These are phyloP conservation scores for Venturia nashicola DNA, from an alignment of 2,329 filamentous ascomycete species.

Conservation along the genomic window DNA sequence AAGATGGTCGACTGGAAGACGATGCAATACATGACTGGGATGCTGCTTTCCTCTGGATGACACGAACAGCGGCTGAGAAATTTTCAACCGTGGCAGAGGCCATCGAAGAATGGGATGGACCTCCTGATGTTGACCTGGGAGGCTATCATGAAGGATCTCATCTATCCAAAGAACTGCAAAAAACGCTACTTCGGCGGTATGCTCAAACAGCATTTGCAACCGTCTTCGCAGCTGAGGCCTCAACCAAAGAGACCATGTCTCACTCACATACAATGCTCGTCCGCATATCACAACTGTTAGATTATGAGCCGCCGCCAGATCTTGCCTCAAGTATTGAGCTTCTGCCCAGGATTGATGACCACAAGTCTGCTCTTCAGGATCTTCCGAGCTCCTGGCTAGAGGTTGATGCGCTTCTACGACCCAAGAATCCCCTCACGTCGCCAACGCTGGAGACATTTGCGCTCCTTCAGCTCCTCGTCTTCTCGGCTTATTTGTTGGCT, in stretches of 20 bases:
- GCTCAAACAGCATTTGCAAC: constrained; percentile 55
- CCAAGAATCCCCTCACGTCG: constrained; percentile 52
- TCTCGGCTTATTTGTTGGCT: constrained; percentile 32
- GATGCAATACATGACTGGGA: constrained; percentile 48
- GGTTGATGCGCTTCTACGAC: constrained; percentile 38
- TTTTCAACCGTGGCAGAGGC: constrained; percentile 52
- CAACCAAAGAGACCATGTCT: constrained; percentile 44
- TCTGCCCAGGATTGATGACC: constrained; percentile 29
- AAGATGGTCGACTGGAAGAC: constrained; percentile 13
- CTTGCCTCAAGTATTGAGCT: constrained; percentile 29
- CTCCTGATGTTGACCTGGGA: constrained; percentile 56
- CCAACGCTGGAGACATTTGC: constrained; percentile 44
- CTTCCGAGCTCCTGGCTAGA: constrained; percentile 23
- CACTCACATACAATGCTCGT: constrained; percentile 48
- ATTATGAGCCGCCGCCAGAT: constrained; percentile 44
- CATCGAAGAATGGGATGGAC: constrained; percentile 62
- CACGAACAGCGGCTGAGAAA: constrained; percentile 43
- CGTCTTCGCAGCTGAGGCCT: constrained; percentile 53
- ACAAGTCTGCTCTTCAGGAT: constrained; percentile 21
- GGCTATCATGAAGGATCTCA: constrained; percentile 41
- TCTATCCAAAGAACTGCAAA: constrained; percentile 48
- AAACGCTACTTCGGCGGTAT: constrained; percentile 50
- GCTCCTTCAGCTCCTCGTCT: constrained; percentile 50
- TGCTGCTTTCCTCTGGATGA: constrained; percentile 55
- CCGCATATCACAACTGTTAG: constrained; percentile 48